Base-by-base conservation (phyloP, 495 filamentous ascomycete genomes). In the Talaromyces nanjingensis region DNA sequence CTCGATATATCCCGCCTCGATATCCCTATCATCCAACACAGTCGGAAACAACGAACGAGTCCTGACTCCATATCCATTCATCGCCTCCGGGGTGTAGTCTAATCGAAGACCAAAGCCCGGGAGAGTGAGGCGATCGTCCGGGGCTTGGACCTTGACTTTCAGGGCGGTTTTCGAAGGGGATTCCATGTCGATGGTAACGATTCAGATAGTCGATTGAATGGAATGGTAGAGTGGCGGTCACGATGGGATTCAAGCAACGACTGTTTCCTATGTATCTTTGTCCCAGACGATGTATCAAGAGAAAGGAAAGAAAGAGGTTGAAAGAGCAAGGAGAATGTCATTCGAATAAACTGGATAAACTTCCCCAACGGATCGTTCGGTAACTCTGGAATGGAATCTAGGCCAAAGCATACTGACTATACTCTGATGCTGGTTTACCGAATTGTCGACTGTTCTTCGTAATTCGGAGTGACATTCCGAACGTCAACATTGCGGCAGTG, bases 21-120 rank as follows among this genome's bases (percentile, higher is more conserved):
- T 75, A 57, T 76, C 74, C 27, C 73, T 64, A 59, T 74, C 72
- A 62, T 74, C 71, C 12, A 71, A 56, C 5, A 70, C 68, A 16
- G 69, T 65, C 22, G 74, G 73, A 55, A 77, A 75, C 67, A 77
- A 68, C 25, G 69, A 71, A 18, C 67, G 66, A 24, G 65, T 71
- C 67, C 20, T 29, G 39, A 64, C 62, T 42, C 62, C 62, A 29
- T 64, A 64, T 33, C 16, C 31, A 59, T 64, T 64, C 55, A 39
- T 14, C 16, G 62, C 52, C 62, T 68, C 57, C 3, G 72, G 71
- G 16, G 68, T 67, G 62, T 59, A 77, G 64, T 74, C 73, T 27
- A 81, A 60, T 16, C 77, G 76, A 14, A 77, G 71, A 11, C 74
- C 70, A 67, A 74, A 78, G 16, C 79, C 79, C n/a, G 79, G 79